Percentiles rank a stretch among this genome's conserved stretches.
These are phyloP conservation scores for Cystobasidium pallidum DNA, from an alignment of 1,284 basidiomycete species.

Conservation along the genomic window DNA sequence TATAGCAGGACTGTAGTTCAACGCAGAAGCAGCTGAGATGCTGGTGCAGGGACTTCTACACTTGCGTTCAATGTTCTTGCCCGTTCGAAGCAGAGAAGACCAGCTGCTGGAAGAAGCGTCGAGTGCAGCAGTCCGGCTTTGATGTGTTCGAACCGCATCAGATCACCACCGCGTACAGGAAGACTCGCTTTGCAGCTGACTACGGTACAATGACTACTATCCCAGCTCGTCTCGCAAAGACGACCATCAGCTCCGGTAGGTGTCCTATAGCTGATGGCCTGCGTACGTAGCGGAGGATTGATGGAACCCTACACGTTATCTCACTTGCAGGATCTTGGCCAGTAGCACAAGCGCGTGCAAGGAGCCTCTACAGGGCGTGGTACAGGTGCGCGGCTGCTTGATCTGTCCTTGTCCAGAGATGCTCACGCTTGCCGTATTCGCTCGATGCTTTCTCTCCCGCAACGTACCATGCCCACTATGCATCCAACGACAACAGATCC, in stretches of 20 bases:
- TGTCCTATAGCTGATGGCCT: background rate
- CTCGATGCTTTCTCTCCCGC: background rate
- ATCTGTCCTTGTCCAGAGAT: background rate
- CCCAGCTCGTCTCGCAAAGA: slow-evolving; percentile 80
- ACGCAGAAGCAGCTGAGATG: background rate
- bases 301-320: too few relatives aligned
- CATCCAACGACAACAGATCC: slow-evolving; percentile 58
- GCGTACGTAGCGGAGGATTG: background rate
- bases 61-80: too few relatives aligned
- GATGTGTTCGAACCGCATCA: background rate
- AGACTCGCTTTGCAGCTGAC: slow-evolving; percentile 1
- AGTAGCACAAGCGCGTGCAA: slow-evolving; percentile 72
- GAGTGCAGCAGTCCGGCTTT: too few relatives aligned
- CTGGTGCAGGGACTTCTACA: background rate
- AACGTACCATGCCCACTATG: background rate
- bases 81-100: too few relatives aligned
- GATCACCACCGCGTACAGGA: too few relatives aligned
- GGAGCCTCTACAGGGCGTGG: slow-evolving; percentile 88
- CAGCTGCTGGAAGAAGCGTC: background rate
- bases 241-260: slow-evolving; percentile 64
- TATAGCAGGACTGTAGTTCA: background rate
- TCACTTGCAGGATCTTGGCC: slow-evolving; percentile 59
- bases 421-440: background rate
- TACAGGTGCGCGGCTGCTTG: slow-evolving; percentile 65
- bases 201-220: slow-evolving; percentile 69